phyloP scores from a whole-genome alignment of 768 basidiomycete species.

The Rhizopogon vulgaris region DNA sequence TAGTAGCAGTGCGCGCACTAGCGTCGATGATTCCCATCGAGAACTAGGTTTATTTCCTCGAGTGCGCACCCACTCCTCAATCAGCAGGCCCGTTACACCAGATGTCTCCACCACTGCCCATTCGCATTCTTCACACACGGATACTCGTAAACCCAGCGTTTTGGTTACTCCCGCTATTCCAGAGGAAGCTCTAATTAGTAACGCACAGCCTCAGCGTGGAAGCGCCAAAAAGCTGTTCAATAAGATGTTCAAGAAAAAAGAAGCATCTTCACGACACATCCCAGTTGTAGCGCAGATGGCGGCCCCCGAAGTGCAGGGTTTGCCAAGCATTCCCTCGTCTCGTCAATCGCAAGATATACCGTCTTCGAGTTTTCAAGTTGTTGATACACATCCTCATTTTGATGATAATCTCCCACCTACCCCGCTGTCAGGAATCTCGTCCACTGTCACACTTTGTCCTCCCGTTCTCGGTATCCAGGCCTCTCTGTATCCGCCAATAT shows the following conservation, averaged over 20 bases:
- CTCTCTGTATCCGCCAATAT: constrained; percentile 44
- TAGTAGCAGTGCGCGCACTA: constrained; percentile 21
- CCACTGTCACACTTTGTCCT: constrained; percentile 27
- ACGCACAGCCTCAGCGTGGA: constrained; percentile 21
- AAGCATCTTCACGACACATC: constrained; percentile 10
- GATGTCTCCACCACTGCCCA: constrained; percentile 3
- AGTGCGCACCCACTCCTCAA: neutral
- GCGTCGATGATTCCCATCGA: constrained; percentile 19
- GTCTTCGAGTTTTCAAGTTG: neutral
- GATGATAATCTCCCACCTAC: constrained; percentile 11
- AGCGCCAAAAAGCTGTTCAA: constrained; percentile 60
- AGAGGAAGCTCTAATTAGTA: constrained; percentile 9
- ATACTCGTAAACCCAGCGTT: constrained; percentile 6
- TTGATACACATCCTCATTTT: constrained; percentile 5
- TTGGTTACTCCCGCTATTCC: constrained; percentile 13
- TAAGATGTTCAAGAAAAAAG: constrained; percentile 63
- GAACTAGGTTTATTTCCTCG: constrained; percentile 15
- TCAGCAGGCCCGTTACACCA: constrained; percentile 10
- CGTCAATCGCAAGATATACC: constrained; percentile 14
- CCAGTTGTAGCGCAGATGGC: constrained; percentile 21
- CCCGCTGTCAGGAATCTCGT: constrained; percentile 6
- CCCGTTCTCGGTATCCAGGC: constrained; percentile 68
- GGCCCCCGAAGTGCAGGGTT: constrained; percentile 14
- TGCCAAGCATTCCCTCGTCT: neutral
- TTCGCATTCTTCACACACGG: neutral